These are phyloP conservation scores for Phytopythium chamaehyphon DNA, from an alignment of 352 stramenopile genomes.

Conservation along the genomic window DNA sequence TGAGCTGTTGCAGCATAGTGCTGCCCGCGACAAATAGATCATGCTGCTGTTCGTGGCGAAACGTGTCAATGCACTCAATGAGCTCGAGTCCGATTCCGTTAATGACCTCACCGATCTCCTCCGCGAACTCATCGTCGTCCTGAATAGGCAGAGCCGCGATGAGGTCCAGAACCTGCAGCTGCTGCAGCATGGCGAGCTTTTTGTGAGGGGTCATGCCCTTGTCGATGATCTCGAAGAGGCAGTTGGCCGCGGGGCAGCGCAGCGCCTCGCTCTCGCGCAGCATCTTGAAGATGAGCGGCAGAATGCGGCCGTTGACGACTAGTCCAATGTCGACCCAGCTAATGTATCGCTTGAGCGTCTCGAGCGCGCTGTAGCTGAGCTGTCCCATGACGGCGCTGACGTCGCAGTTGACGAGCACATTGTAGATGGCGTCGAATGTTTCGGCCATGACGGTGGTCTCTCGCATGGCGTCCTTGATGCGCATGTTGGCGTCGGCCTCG, in stretches of 20 bases:
- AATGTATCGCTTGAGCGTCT: slow-evolving; percentile 84
- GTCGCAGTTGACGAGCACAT: slow-evolving; percentile 72
- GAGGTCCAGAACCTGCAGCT: slow-evolving; percentile 65
- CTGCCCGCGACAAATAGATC: slow-evolving; percentile 51
- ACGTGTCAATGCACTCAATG: slow-evolving; percentile 74
- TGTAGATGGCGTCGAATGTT: slow-evolving; percentile 81
- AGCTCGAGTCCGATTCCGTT: slow-evolving; percentile 80
- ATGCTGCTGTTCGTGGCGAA: slow-evolving; percentile 48
- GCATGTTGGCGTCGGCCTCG: slow-evolving; percentile 73
- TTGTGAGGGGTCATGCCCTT: slow-evolving; percentile 85
- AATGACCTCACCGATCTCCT: slow-evolving; percentile 80
- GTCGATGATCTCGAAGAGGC: slow-evolving; percentile 82
- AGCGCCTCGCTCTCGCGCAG: slow-evolving; percentile 52
- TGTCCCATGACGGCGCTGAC: slow-evolving; percentile 61
- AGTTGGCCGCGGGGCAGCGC: slow-evolving; percentile 72
- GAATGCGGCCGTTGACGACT: slow-evolving; percentile 79
- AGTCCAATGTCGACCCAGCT: slow-evolving; percentile 83
- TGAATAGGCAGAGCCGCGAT: slow-evolving; percentile 53
- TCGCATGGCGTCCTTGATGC: slow-evolving; percentile 87
- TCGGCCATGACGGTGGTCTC: slow-evolving; percentile 69
- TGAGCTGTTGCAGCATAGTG: slow-evolving; percentile 57
- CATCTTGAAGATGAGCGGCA: slow-evolving; percentile 72
- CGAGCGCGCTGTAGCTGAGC: slow-evolving; percentile 63
- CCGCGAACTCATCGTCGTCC: slow-evolving; percentile 77
- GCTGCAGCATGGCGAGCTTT: slow-evolving; percentile 72